phyloP scores from a whole-genome alignment of 257 asterid genomes.

The Ilex aquifolium region DNA sequence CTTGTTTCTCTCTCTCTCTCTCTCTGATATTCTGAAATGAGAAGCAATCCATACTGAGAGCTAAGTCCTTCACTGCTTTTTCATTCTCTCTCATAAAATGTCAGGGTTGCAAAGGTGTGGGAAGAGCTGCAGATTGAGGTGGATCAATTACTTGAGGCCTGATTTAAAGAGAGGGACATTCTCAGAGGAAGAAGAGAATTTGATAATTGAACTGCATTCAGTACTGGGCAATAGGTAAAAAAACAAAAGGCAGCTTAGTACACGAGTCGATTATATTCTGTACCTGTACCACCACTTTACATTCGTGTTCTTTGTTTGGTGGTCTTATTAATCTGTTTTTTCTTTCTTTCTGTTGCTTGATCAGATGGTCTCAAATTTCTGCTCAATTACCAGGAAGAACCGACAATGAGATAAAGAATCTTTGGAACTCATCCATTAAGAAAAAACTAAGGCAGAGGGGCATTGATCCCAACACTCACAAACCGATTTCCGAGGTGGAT shows the following conservation, averaged over 20 bases:
- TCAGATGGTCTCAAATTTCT: constrained; percentile 93
- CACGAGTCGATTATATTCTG: constrained; percentile 7
- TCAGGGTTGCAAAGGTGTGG: constrained; percentile 87
- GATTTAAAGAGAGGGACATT: constrained; percentile 91
- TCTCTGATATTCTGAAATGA: neutral
- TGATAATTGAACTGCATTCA: constrained; percentile 83
- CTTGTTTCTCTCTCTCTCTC: neutral
- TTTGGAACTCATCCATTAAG: constrained; percentile 91
- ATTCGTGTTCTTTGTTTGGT: neutral
- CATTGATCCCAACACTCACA: constrained; percentile 84
- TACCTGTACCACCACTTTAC: neutral
- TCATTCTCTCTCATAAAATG: neutral
- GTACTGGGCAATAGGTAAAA: constrained; percentile 75
- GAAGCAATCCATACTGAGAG: no score
- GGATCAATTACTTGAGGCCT: constrained; percentile 92
- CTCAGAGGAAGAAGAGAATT: constrained; percentile 73
- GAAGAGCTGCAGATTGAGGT: constrained; percentile 85
- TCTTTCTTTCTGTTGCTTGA: neutral
- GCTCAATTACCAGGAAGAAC: constrained; percentile 87
- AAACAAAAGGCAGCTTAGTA: no score
- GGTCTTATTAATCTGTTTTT: neutral
- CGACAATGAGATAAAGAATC: constrained; percentile 85
- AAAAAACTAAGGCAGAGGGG: constrained; percentile 80
- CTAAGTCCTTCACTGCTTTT: no score
- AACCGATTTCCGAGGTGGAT: constrained; percentile 54